Conservation (phyloP, 2,329 filamentous ascomycete genomes). For the Coniochaeta sp. region DNA sequence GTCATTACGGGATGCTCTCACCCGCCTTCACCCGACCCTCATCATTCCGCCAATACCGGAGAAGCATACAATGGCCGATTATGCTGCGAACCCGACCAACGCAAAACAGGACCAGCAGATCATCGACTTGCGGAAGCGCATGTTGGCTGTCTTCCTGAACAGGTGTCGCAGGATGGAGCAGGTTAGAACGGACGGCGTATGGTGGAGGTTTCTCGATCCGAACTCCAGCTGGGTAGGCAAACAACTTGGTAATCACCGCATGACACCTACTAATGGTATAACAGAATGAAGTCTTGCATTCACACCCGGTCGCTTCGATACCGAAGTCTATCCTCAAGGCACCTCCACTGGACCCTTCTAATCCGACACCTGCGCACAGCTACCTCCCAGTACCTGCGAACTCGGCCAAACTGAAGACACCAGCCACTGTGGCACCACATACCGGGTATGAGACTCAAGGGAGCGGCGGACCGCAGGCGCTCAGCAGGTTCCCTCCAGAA, state of each 20-base stretch:
- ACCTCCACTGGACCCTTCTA: slow-evolving; percentile 91
- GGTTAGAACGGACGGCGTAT: slow-evolving; percentile 85
- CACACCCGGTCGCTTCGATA: slow-evolving; percentile 81
- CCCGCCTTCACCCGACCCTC: slow-evolving; percentile 86
- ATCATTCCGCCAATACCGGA: slow-evolving; percentile 96
- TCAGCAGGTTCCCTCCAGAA: slow-evolving; percentile 76
- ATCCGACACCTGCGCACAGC: slow-evolving; percentile 77
- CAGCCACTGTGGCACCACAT: slow-evolving; percentile 24
- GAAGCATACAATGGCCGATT: slow-evolving; percentile 98
- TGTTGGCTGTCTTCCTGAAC: slow-evolving; percentile 93
- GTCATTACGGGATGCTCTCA: slow-evolving; percentile 80
- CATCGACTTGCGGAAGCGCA: slow-evolving; percentile 92
- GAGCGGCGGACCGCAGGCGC: slow-evolving; percentile 42
- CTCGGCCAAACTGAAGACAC: slow-evolving; percentile 76
- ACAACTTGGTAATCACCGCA: background rate
- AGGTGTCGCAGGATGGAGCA: slow-evolving; percentile 89
- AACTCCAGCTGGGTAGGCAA: slow-evolving; percentile 92
- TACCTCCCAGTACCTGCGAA: slow-evolving; percentile 80
- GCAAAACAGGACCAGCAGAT: slow-evolving; percentile 97
- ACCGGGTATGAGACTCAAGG: slow-evolving; percentile 18
- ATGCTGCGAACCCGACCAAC: slow-evolving; percentile 94
- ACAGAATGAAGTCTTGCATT: slow-evolving; percentile 89
- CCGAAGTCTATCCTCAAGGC: slow-evolving; percentile 93
- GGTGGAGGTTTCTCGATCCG: slow-evolving; percentile 95
- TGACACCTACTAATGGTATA: slow-evolving; percentile 16